Percentiles rank a stretch among this genome's conserved stretches.
These are phyloP conservation scores for Datisca glomerata DNA, from an alignment of 306 rosid species.

Conservation along the genomic window DNA sequence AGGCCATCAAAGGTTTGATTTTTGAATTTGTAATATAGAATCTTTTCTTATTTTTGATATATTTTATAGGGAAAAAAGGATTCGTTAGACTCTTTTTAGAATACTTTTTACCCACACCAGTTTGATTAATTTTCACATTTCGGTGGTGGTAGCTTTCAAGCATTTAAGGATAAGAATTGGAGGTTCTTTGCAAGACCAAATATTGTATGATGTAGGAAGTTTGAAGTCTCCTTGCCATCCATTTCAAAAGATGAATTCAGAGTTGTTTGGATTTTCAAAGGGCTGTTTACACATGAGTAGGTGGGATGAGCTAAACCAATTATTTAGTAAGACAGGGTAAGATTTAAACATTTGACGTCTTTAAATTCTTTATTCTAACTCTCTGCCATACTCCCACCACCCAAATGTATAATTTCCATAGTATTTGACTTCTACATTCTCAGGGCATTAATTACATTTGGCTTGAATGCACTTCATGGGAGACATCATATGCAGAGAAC, in stretches of 20 bases:
- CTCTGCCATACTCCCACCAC: too few species aligned
- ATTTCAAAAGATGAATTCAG: conserved; percentile 54
- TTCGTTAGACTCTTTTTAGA: too few species aligned
- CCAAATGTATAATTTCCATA: too few species aligned
- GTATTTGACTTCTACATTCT: conserved; percentile 7
- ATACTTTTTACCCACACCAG: too few species aligned
- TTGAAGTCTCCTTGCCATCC: conserved; percentile 67
- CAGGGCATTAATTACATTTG: conserved; percentile 72
- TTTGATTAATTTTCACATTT: too few species aligned
- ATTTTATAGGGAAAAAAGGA: too few species aligned
- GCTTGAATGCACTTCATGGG: conserved; percentile 88
- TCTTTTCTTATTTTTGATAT: too few species aligned
- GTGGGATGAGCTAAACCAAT: conserved; percentile 87
- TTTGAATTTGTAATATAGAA: neutral
- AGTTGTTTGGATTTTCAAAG: conserved; percentile 78
- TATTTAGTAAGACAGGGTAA: conserved; percentile 70
- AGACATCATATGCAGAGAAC: conserved; percentile 31
- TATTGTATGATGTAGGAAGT: conserved; percentile 60
- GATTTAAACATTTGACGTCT: conserved; percentile 8
- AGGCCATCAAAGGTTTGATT: conserved; percentile 71
- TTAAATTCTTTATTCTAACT: neutral
- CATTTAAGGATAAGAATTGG: conserved; percentile 89
- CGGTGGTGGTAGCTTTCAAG: conserved; percentile 54
- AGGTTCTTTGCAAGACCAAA: conserved; percentile 94
- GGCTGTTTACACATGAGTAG: conserved; percentile 84